These are phyloP conservation scores for Zea mays DNA, from an alignment of 176 grass and related monocot genomes.

Conservation along the genomic window Zm-B73-REFERENCE-NAM-5.0 NC_050096.1:72169501-72170000, in stretches of 20 bases:
- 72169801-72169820: neutral
- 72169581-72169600: neutral
- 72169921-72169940: too few species aligned
- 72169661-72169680: neutral
- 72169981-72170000: too few species aligned
- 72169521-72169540: neutral
- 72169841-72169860: neutral
- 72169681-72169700: neutral
- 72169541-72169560: neutral
- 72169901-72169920: too few species aligned
- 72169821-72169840: neutral
- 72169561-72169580: neutral
- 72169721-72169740: neutral
- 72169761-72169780: neutral
- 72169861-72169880: neutral
- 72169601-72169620: neutral
- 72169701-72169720: neutral
- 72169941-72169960: too few species aligned
- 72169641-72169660: neutral
- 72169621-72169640: neutral
- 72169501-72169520: neutral
- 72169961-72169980: too few species aligned
- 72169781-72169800: neutral
- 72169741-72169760: neutral
- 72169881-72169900: too few species aligned